These are phyloP conservation scores for Parathielavia hyrcaniae DNA, from an alignment of 495 filamentous ascomycete genomes.

Conservation along the genomic window DNA sequence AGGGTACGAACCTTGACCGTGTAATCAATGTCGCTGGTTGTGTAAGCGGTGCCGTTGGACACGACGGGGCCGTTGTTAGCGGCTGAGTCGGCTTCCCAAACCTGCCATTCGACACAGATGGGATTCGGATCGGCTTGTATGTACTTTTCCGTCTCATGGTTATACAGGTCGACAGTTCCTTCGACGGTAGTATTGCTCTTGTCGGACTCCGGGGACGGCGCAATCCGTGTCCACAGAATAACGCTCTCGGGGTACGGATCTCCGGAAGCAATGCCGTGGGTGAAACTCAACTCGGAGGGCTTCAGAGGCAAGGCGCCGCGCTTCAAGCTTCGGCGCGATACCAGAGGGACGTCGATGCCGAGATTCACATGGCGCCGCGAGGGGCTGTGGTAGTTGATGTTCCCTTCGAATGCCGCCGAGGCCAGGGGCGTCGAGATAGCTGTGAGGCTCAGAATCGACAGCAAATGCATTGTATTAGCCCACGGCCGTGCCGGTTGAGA, in stretches of 20 bases:
- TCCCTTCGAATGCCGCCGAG: slow-evolving; percentile 33
- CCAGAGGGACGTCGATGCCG: slow-evolving; percentile 47
- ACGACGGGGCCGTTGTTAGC: slow-evolving; percentile 28
- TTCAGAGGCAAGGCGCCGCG: slow-evolving; percentile 55
- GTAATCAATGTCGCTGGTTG: slow-evolving; percentile 59
- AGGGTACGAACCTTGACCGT: slow-evolving; percentile 42
- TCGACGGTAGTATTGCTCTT: slow-evolving; percentile 49
- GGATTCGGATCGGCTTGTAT: slow-evolving; percentile 49
- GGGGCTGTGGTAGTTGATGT: slow-evolving; percentile 56
- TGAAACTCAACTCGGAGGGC: slow-evolving; percentile 25
- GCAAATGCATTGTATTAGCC: background rate
- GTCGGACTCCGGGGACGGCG: slow-evolving; percentile 48
- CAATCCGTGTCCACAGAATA: slow-evolving; percentile 59
- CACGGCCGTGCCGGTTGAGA: background rate
- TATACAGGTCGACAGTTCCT: slow-evolving; percentile 50
- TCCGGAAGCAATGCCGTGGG: slow-evolving; percentile 49
- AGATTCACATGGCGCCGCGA: slow-evolving; percentile 46
- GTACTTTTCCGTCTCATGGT: slow-evolving; percentile 49
- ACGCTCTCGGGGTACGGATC: slow-evolving; percentile 57
- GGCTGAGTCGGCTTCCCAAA: slow-evolving; percentile 19
- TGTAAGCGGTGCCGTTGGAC: slow-evolving; percentile 50
- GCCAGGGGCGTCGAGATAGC: slow-evolving; percentile 6
- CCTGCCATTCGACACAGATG: slow-evolving; percentile 52
- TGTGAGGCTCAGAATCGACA: slow-evolving; percentile 2
- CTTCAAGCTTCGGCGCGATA: slow-evolving; percentile 36